Conservation (phyloP, 257 asterid species). For the Thymus quinquecostatus region DNA sequence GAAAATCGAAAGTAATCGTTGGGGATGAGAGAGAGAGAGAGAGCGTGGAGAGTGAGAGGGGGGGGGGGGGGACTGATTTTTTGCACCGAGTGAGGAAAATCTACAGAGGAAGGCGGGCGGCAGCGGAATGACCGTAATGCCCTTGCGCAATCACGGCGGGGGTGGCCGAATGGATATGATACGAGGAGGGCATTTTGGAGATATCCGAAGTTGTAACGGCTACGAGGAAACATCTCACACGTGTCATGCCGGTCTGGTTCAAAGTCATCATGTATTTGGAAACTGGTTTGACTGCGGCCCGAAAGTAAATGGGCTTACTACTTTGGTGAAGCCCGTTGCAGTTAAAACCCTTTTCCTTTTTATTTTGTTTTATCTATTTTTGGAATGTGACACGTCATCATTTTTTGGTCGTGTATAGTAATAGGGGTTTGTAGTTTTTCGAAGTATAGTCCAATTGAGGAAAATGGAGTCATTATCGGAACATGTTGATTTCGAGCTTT, state of each 20-base stretch:
- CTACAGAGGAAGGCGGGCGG: constrained; percentile 37
- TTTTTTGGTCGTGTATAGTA: no score
- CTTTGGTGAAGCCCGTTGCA: neutral
- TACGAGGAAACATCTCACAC: constrained; percentile 52
- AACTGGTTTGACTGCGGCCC: neutral
- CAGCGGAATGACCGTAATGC: constrained; percentile 36
- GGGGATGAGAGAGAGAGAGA: constrained; percentile 10
- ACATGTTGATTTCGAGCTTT: no score
- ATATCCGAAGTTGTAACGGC: constrained; percentile 44
- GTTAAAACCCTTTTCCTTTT: no score
- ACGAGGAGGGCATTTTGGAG: constrained; percentile 24
- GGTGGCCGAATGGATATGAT: constrained; percentile 27
- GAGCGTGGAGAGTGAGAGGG: constrained; percentile 16
- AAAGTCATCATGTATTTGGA: constrained; percentile 23
- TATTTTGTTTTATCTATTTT: no score
- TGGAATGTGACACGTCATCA: no score
- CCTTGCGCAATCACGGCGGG: constrained; percentile 22
- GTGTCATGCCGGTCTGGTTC: constrained; percentile 37
- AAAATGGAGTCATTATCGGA: no score
- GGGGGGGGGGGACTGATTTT: constrained; percentile 9
- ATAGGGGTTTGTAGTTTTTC: no score
- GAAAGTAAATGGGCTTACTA: neutral
- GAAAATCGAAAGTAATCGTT: constrained; percentile 30
- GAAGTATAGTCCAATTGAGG: no score
- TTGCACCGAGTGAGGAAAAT: constrained; percentile 39